Evolutionary conservation across 1,284 basidiomycete species (phyloP), one percentile per base, ranked within the genome.

Genomic region (Marasmius fiardii): DNA sequence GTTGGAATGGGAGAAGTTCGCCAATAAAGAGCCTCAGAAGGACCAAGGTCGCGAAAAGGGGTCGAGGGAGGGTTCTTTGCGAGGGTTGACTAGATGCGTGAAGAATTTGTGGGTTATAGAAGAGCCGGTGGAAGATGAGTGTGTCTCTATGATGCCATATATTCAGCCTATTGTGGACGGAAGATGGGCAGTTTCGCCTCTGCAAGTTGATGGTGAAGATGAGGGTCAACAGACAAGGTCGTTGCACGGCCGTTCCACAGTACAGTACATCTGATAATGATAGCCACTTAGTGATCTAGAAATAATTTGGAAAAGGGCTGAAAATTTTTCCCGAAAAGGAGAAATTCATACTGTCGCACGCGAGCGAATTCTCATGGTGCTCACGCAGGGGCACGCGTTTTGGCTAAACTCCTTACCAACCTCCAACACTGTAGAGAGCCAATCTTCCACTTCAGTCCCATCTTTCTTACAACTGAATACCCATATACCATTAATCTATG

Each of bases 401-500:
- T n/a, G n/a, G n/a, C n/a, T n/a, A n/a, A n/a, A n/a, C n/a, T n/a
- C n/a, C n/a, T n/a, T n/a, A n/a, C n/a, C n/a, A n/a, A 31, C 28
- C 10, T 31, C 28, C 28, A 31, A n/a, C n/a, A n/a, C n/a, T n/a
- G n/a, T n/a, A n/a, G n/a, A n/a, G n/a, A n/a, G n/a, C 28, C 28
- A 31, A 10, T 31, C 4, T 10, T 10, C 10, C 5, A 31, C 10
- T 31, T 10, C 28, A 31, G 28, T 31, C 28, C 28, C 5, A 31
- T 31, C n/a, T n/a, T 31, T 31, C 28, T 31, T 10, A 31, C 4
- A 10, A 4, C 10, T 31, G 28, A 31, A 31, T 10, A 31, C 4
- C 28, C 28, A 31, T 31, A 31, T 16, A 43, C 35, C 41, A 43
- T 47, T 44, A 45, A 43, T 43, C 47, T 37, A 68, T 69, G 68